Percentiles rank a stretch among this genome's conserved stretches.
Conservation (phyloP, 1,139 yeast genomes). For the Suhomyces choctaworum region DNA sequence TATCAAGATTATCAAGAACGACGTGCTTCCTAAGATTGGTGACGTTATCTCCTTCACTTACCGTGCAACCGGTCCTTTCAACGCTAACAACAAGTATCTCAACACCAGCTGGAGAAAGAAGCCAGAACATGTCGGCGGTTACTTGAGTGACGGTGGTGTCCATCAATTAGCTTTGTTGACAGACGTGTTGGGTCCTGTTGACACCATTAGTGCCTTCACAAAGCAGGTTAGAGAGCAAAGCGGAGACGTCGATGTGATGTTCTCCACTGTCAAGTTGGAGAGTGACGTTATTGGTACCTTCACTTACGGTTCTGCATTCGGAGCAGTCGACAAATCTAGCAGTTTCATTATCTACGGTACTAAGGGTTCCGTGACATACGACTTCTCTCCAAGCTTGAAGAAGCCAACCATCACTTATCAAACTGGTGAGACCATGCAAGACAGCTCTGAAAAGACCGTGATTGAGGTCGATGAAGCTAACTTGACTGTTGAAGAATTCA, state of each 20-base stretch:
- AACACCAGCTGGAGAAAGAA: conserved; percentile 80
- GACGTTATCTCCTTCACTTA: conserved; percentile 74
- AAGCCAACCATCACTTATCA: conserved; percentile 52
- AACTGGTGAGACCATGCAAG: conserved; percentile 40
- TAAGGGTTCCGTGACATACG: conserved; percentile 69
- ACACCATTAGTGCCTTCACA: conserved; percentile 68
- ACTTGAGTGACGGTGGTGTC: conserved; percentile 90
- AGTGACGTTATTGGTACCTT: conserved; percentile 80
- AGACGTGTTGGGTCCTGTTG: conserved; percentile 75
- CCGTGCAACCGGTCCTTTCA: conserved; percentile 80
- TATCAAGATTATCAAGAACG: conserved; percentile 49
- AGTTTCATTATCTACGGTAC: conserved; percentile 72
- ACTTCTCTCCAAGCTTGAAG: conserved; percentile 54
- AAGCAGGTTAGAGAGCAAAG: conserved; percentile 72
- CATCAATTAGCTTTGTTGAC: conserved; percentile 88
- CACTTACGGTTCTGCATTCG: conserved; percentile 89
- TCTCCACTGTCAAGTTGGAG: conserved; percentile 63
- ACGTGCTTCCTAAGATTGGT: conserved; percentile 69
- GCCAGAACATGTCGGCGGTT: conserved; percentile 92
- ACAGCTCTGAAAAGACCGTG: conserved; percentile 45
- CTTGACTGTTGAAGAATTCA: conserved; percentile 59
- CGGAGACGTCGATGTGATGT: conserved; percentile 79
- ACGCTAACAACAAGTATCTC: conserved; percentile 61
- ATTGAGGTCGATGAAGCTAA: conserved; percentile 60
- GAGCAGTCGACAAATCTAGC: conserved; percentile 71